Base-by-base conservation (phyloP, 2,329 filamentous ascomycete genomes). In the Colletotrichum sp. region DNA sequence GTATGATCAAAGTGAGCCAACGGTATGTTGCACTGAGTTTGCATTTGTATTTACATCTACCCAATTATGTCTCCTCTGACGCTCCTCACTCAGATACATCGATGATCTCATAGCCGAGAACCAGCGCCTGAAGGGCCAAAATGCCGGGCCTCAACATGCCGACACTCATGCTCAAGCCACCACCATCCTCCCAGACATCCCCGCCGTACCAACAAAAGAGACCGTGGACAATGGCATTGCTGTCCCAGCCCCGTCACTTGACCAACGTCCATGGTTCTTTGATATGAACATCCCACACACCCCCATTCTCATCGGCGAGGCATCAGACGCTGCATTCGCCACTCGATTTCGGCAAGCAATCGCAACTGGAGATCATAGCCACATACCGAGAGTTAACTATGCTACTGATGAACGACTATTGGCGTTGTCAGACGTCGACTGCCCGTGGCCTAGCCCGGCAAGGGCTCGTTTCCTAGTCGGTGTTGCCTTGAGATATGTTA, bases 401-500 rank as follows among this genome's bases (percentile, higher is more conserved):
- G 80, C 82, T 3, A 78, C 82, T 0, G 84, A 85, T 5, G 81
- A 82, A 16, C 76, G 78, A 1, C 63, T 85, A 0, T 70, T 82
- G 0, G 68, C 78, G 0, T 77, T 84, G 2, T 81, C 81, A 1
- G 81, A 82, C 5, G 80, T 81, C 1, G 81, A 84, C 6, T 82
- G 82, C 6, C 80, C 81, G 5, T 87, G 85, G 85, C 87, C 87
- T 0, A 84, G 82, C 15, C 82, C 83, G 0, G 82, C 85, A 2
- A 81, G 84, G 25, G 83, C 85, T n/a, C 79, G 82, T 1, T 81
- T 86, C 3, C 79, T 86, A 3, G 77, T 87, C 8, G 84, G 86
- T 36, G 85, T 86, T 6, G 86, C 87, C 1, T 69, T 88, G 22
- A 83, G 83, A 34, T 85, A 85, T 49, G 82, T 87, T 3, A 85